These are phyloP conservation scores for Yamadazyma sp. DNA, from an alignment of 805 yeast genomes.

Conservation along the genomic window DNA sequence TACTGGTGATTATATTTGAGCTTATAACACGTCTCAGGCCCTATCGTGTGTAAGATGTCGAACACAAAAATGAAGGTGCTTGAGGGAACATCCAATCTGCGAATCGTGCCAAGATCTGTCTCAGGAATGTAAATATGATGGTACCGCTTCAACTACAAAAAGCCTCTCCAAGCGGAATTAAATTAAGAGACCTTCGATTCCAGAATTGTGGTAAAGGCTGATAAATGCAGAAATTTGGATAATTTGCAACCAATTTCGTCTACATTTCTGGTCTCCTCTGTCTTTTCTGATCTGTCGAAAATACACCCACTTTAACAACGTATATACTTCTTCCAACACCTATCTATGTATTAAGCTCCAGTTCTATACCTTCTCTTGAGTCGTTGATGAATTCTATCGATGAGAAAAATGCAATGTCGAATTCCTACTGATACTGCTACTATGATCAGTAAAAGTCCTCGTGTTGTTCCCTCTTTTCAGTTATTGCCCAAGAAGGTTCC, in stretches of 20 bases:
- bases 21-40: conserved; percentile 8
- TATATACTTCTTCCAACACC: neutral
- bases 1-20: conserved; percentile 6
- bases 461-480: neutral
- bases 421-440: too few relatives aligned
- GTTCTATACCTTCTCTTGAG: conserved; percentile 1
- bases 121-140: conserved; percentile 1
- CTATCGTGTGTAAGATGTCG: conserved; percentile 14
- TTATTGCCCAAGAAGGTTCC: conserved; percentile 1
- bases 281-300: neutral
- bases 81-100: conserved; percentile 11
- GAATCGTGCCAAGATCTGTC: neutral
- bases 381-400: conserved; percentile 2
- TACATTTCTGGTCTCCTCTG: neutral
- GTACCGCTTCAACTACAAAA: neutral
- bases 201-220: too few relatives aligned
- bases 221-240: neutral
- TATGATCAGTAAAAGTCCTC: neutral
- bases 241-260: too few relatives aligned
- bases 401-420: too few relatives aligned
- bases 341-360: neutral
- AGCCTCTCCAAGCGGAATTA: neutral
- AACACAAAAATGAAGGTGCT: conserved; percentile 13
- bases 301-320: neutral
- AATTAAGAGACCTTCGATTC: neutral